Conservation (phyloP, 306 rosid genomes). For the Malus orientalis region DNA sequence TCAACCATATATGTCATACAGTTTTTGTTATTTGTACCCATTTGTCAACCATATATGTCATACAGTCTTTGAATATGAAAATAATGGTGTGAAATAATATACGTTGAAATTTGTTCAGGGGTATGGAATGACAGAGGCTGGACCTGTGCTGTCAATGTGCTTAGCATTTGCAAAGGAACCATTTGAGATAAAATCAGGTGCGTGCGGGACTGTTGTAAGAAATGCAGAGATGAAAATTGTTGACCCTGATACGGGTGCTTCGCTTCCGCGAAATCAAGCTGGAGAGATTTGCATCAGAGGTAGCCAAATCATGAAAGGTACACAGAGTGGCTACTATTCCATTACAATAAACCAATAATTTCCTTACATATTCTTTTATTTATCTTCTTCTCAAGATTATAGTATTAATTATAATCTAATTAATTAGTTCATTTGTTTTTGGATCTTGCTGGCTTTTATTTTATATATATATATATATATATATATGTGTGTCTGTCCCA, state of each 20-base stretch:
- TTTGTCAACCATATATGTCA: too few relatives aligned
- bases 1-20: too few relatives aligned
- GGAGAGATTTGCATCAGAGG: conserved; percentile 86
- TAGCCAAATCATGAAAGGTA: conserved; percentile 75
- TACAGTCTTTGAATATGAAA: not conserved
- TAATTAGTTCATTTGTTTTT: too few relatives aligned
- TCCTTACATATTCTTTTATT: not conserved
- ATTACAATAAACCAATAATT: not conserved
- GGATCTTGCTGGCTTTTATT: too few relatives aligned
- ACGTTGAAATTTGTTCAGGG: conserved; percentile 33
- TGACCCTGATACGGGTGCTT: conserved; percentile 43
- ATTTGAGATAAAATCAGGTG: conserved; percentile 47
- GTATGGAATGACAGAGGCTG: conserved; percentile 89
- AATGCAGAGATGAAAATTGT: conserved; percentile 72
- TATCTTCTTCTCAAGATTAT: not conserved
- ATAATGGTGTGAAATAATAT: not conserved
- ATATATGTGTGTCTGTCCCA: too few relatives aligned
- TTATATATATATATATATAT: too few relatives aligned
- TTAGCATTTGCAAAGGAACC: conserved; percentile 69
- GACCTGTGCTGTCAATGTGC: conserved; percentile 55
- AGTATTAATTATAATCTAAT: too few relatives aligned
- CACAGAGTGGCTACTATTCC: not conserved
- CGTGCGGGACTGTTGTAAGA: conserved; percentile 71
- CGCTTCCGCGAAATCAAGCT: conserved; percentile 53
- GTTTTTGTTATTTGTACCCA: too few relatives aligned